Evolutionary conservation across 192 early-diverging fungal genomes (phyloP).

Genomic region (Gamsiella multidivaricata): DNA sequence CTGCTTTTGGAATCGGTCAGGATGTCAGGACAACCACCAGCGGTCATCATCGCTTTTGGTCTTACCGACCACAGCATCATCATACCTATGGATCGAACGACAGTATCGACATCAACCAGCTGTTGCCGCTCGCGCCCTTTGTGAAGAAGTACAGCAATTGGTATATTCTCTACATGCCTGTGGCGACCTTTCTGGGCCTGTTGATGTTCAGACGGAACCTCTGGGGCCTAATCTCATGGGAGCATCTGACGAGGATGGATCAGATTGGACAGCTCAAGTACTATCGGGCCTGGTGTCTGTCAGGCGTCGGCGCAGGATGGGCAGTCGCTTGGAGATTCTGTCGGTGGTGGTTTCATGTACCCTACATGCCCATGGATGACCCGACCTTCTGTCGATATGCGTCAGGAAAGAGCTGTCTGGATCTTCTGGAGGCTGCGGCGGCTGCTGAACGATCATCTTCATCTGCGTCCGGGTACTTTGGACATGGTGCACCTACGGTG

Average conservation of each 20-base stretch:
- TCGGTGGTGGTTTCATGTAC: conserved; percentile 52
- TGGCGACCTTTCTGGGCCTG: conserved; percentile 57
- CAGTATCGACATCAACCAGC: conserved; percentile 23
- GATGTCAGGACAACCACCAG: background rate
- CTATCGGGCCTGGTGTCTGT: conserved; percentile 63
- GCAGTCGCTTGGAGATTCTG: conserved; percentile 55
- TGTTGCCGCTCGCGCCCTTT: conserved; percentile 55
- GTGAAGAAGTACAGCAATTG: conserved; percentile 55
- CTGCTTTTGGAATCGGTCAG: conserved; percentile 32
- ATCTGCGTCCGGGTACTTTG: background rate
- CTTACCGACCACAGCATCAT: conserved; percentile 2
- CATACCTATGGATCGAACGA: conserved; percentile 4
- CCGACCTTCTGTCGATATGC: conserved; percentile 46
- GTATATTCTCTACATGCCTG: conserved; percentile 57
- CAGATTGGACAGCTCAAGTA: conserved; percentile 53
- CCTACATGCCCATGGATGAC: conserved; percentile 51
- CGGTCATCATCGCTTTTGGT: background rate
- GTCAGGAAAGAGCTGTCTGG: conserved; percentile 40
- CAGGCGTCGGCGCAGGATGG: conserved; percentile 62
- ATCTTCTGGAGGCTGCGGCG: conserved; percentile 20
- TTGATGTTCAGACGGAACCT: conserved; percentile 61
- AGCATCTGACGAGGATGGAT: conserved; percentile 60
- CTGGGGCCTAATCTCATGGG: conserved; percentile 68
- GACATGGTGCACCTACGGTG: background rate
- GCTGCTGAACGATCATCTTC: conserved; percentile 10